These are phyloP conservation scores for Xanthoconium stramineum DNA, from an alignment of 768 basidiomycete genomes.

Conservation along the genomic window DNA sequence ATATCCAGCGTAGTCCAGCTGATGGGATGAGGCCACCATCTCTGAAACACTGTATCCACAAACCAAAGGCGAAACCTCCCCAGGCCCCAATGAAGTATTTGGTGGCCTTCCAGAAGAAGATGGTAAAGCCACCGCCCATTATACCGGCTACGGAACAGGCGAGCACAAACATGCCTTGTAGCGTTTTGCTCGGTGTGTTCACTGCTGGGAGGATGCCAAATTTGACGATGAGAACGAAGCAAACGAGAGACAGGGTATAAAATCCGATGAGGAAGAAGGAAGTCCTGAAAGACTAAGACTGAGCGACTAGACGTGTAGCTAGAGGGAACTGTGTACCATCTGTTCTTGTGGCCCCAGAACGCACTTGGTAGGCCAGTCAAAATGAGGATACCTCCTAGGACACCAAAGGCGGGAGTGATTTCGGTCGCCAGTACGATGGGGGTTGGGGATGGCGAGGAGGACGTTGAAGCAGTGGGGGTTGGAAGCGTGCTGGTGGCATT, in stretches of 20 bases:
- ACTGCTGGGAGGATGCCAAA: slow-evolving; percentile 85
- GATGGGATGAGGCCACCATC: slow-evolving; percentile 76
- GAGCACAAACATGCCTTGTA: slow-evolving; percentile 89
- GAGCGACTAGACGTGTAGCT: background rate
- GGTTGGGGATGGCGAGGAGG: slow-evolving; percentile 34
- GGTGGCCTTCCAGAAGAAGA: slow-evolving; percentile 91
- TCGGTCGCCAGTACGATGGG: slow-evolving; percentile 52
- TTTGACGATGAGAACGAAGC: slow-evolving; percentile 82
- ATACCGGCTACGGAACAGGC: slow-evolving; percentile 76
- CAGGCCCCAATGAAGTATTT: slow-evolving; percentile 68
- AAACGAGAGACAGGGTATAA: slow-evolving; percentile 83
- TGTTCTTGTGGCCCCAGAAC: slow-evolving; percentile 92
- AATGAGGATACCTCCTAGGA: slow-evolving; percentile 84
- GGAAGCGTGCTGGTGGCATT: slow-evolving; percentile 61
- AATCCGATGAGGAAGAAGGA: slow-evolving; percentile 93
- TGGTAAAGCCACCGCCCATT: slow-evolving; percentile 78
- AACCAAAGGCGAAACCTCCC: slow-evolving; percentile 76
- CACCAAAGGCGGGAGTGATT: slow-evolving; percentile 86
- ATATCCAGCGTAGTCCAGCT: slow-evolving; percentile 83
- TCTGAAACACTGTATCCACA: slow-evolving; percentile 85
- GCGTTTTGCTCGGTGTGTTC: slow-evolving; percentile 71
- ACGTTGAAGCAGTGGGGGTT: slow-evolving; percentile 45
- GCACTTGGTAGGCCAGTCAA: slow-evolving; percentile 86
- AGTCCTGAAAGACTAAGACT: slow-evolving; percentile 52
- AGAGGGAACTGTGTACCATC: slow-evolving; percentile 59